Evolutionary conservation across 2,329 filamentous ascomycete species (phyloP), one percentile per base, ranked within the genome.

Genomic region (Fusarium sp.): DNA sequence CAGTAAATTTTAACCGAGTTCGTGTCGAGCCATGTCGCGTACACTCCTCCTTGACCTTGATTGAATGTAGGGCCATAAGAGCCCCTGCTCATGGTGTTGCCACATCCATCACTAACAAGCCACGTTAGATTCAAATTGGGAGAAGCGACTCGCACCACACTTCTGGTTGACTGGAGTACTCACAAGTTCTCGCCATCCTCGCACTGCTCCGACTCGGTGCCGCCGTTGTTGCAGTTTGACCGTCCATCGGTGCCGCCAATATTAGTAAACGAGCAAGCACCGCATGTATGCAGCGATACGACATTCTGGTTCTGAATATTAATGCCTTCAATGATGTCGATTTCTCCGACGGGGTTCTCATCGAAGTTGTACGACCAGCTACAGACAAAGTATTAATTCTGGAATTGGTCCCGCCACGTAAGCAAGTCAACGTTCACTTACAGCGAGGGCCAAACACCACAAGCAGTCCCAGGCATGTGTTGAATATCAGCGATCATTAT

Each of bases 301-400:
- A 83, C 80, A 76, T 92, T 88, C 54, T 82, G 81, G 4, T 79
- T 75, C 63, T 87, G 84, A 34, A 82, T 78, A 80, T 92, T 92
- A 70, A 93, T 89, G 30, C 90, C 91, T 80, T 94, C 91, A 66
- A 94, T 89, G 70, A 94, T 90, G 76, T 94, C 91, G 72, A 94
- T 91, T 80, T 93, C 91, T 54, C 91, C 91, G 1, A 71, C 65
- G 0, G 68, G 70, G 27, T 71, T 54, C 28, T 71, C 69, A 1
- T 28, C 13, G 46, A 51, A 34, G 61, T 64, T 64, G 54, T 64
- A 23, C 23, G 23, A 23, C 23, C 23, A 23, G 23, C 23, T 23
- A 23, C 23, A 23, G 23, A 23, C 23, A 23, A 4, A 1, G 23
- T 23, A 4, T 23, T 23, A 23, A 23, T 23, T 23, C 23, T 23